Conservation (phyloP, 805 yeast genomes). For the Candida endomychidarum region DNA sequence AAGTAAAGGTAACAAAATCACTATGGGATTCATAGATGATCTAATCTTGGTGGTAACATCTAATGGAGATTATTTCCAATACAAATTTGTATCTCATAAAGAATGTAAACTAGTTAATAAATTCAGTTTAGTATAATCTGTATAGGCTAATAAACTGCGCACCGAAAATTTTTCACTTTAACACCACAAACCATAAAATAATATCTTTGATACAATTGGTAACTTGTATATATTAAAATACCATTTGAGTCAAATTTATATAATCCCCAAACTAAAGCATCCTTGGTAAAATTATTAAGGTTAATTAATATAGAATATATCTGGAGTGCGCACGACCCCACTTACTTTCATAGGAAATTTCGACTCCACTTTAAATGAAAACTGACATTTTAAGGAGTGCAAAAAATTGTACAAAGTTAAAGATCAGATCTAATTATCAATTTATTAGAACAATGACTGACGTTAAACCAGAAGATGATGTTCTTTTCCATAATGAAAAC, state of each 20-base stretch:
- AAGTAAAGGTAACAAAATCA: slow-evolving; percentile 29
- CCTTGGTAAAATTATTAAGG: no score
- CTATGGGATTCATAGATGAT: slow-evolving; percentile 37
- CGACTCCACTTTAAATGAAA: slow-evolving; percentile 4
- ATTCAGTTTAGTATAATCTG: slow-evolving; percentile 15
- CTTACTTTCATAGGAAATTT: slow-evolving; percentile 1
- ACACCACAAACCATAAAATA: background rate
- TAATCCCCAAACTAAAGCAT: no score
- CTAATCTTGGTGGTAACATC: slow-evolving; percentile 37
- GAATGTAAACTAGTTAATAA: slow-evolving; percentile 33
- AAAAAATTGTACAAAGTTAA: background rate
- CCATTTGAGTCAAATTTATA: background rate
- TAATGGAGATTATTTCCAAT: slow-evolving; percentile 39
- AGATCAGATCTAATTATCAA: background rate
- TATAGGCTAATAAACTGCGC: no score
- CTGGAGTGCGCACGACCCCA: slow-evolving; percentile 5
- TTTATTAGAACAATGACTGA: slow-evolving; percentile 18
- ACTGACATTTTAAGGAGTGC: slow-evolving; percentile 2
- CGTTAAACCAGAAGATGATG: no score
- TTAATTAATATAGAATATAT: background rate
- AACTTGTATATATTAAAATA: slow-evolving; percentile 2
- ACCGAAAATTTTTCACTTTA: slow-evolving; percentile 5
- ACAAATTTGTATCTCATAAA: slow-evolving; percentile 25
- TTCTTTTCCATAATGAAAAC: slow-evolving; percentile 59
- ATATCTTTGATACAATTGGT: background rate